Base-by-base conservation (phyloP, 805 yeast genomes). In the Pichia phayaonensis region DNA sequence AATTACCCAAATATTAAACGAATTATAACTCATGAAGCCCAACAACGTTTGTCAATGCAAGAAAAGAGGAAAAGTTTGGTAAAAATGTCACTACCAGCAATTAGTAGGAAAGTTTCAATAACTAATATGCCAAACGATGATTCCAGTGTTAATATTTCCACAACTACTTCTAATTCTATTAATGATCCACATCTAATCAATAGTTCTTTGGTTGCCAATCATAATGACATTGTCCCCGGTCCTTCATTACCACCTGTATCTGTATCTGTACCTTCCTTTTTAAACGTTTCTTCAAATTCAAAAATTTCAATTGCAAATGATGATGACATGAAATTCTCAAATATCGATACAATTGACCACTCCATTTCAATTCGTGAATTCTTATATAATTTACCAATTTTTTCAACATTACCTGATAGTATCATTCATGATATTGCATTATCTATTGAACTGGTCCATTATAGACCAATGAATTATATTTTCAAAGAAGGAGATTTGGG, bases 21-120 rank as follows among this genome's bases (percentile, higher is more conserved):
- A 52, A 71, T 81, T 45, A 83, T 85, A 42, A 69, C 90, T 54
- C 88, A 85, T 62, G 92, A 85, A 60, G 90, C 89, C 3, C 90
- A 85, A 59, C 90, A 84, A 61, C 70, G 92, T 47, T 66, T 85
- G 52, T 83, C 85, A 5, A 78, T 83, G 80, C 83, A 77, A 57
- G 87, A 82, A 47, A 81, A 83, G 62, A 72, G 80, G 59, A 75
- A 73, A 54, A 67, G 74, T 50, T 69, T 72, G 46, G 75, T 74
- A 15, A 66, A 72, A 26, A 53, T 65, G 21, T 20, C 47, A 4
- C 16, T 48, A n/a, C 55, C 58, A 8, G 23, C 54, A 16, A 29
- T 53, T 20, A 44, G 41, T 40, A 41, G 46, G 26, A 50, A 53
- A 20, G 48, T 53, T 6, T 45, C 55, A 13, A 44, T 49, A 4